phyloP scores from a whole-genome alignment of 768 basidiomycete genomes.

The Harrya chromipes region DNA sequence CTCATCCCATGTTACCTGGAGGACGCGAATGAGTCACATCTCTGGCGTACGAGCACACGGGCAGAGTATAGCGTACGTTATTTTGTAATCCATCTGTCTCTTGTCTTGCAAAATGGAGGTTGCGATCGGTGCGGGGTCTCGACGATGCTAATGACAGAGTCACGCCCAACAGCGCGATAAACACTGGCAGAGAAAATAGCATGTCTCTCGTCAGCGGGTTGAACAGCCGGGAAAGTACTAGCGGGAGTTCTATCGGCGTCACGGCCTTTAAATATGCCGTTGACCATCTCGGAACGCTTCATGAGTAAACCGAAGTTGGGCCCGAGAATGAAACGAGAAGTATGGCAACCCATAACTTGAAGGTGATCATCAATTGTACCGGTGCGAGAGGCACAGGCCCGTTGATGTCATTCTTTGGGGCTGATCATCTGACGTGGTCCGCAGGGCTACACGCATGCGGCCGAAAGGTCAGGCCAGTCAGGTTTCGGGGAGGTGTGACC shows the following conservation, averaged over 20 bases:
- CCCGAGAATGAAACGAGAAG: too few species aligned
- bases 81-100: conserved; percentile 15
- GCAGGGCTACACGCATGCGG: too few species aligned
- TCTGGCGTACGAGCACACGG: background rate
- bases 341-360: too few species aligned
- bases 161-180: conserved; percentile 10
- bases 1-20: conserved; percentile 55
- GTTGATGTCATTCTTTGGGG: too few species aligned
- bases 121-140: conserved; percentile 4
- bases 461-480: too few species aligned
- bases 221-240: background rate
- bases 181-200: conserved; percentile 1
- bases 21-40: background rate
- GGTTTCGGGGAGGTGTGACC: too few species aligned
- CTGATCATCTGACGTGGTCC: too few species aligned
- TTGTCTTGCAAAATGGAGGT: conserved; percentile 14
- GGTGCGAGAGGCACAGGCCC: too few species aligned
- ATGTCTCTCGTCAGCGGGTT: conserved; percentile 4
- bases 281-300: too few species aligned
- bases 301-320: too few species aligned
- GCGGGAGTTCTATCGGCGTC: background rate
- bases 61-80: conserved; percentile 6
- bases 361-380: too few species aligned
- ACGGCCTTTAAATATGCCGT: background rate
- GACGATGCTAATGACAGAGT: conserved; percentile 12